These are phyloP conservation scores for Acacia crassicarpa DNA, from an alignment of 306 rosid genomes.

Conservation along the genomic window DNA sequence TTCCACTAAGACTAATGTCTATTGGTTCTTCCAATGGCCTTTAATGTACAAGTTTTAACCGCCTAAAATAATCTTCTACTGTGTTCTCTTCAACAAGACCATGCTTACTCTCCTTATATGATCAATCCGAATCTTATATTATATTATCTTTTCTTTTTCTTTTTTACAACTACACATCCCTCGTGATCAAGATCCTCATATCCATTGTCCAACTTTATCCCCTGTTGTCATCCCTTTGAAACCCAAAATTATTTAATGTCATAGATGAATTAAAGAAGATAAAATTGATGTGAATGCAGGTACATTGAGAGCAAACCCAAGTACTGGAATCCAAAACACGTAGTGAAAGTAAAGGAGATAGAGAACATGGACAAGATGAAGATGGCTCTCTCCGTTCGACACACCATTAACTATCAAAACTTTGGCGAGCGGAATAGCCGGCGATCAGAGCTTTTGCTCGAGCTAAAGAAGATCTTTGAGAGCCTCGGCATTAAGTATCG, in stretches of 20 bases:
- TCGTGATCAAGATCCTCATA: not conserved
- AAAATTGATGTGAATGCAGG: not conserved
- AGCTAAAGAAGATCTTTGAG: constrained; percentile 24
- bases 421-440: not conserved
- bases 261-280: not conserved
- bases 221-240: not conserved
- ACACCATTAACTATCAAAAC: constrained; percentile 32
- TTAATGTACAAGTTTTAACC: too few species aligned
- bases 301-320: constrained; percentile 29
- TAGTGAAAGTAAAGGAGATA: constrained; percentile 21
- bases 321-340: constrained; percentile 27
- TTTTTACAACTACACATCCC: too few species aligned
- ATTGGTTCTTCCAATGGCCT: too few species aligned
- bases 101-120: not conserved
- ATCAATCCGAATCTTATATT: fast-evolving
- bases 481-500: constrained; percentile 19
- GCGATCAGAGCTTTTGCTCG: constrained; percentile 15
- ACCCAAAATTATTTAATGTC: not conserved
- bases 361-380: constrained; percentile 29
- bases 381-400: constrained; percentile 17
- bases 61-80: too few species aligned
- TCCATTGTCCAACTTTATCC: not conserved
- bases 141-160: too few species aligned
- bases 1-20: too few species aligned
- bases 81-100: too few species aligned